Evolutionary conservation across 2,329 filamentous ascomycete species (phyloP).

Genomic region (Aspergillus glaucus): DNA sequence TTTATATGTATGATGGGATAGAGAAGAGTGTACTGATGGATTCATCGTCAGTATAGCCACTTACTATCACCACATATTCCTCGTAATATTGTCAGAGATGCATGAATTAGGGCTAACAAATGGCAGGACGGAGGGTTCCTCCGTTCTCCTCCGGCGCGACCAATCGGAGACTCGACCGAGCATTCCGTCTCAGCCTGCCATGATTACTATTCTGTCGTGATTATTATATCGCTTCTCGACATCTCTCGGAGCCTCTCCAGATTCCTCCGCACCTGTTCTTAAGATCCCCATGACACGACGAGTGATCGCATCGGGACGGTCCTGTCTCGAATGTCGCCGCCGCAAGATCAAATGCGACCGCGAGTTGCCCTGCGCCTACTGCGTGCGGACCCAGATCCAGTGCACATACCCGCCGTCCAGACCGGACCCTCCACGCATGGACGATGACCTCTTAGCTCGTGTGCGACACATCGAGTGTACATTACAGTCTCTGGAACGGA

Average conservation of each 20-base stretch:
- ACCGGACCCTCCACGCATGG: background rate
- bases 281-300: background rate
- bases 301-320: slow-evolving; percentile 6
- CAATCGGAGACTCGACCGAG: background rate
- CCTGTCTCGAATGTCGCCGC: slow-evolving; percentile 19
- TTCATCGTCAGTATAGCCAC: background rate
- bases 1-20: background rate
- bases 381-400: slow-evolving; percentile 27
- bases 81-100: background rate
- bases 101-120: background rate
- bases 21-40: background rate
- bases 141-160: background rate
- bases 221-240: background rate
- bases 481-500: background rate
- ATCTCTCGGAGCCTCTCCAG: background rate
- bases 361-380: slow-evolving; percentile 18
- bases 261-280: background rate
- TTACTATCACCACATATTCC: background rate
- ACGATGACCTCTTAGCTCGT: background rate
- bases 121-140: background rate
- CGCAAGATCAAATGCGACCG: slow-evolving; percentile 22
- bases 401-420: slow-evolving; percentile 23
- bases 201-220: too few relatives aligned
- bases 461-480: slow-evolving; percentile 8
- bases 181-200: background rate